Conservation (phyloP, 2,329 filamentous ascomycete species). For the Graphilbum fragrans region DNA sequence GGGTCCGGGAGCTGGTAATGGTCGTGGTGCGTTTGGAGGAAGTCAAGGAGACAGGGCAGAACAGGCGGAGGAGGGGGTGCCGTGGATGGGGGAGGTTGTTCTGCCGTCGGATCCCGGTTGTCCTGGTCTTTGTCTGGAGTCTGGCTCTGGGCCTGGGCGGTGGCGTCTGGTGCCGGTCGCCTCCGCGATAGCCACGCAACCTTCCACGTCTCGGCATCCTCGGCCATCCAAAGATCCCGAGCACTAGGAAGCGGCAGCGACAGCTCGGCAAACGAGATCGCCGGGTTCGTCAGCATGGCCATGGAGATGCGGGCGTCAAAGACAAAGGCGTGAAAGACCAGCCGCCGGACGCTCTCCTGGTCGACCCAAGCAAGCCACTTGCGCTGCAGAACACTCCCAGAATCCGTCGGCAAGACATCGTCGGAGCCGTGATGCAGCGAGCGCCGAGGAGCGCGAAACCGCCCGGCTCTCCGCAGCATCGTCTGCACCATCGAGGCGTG, state of each 20-base stretch:
- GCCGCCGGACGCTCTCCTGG: slow-evolving; percentile 20
- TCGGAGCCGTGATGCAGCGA: not conserved
- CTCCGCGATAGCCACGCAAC: slow-evolving; percentile 41
- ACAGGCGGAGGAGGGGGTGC: too few relatives aligned
- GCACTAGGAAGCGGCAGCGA: slow-evolving; percentile 52
- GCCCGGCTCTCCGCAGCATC: slow-evolving; percentile 7
- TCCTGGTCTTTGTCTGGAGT: too few relatives aligned
- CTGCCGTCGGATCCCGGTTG: too few relatives aligned
- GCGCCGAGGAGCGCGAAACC: slow-evolving; percentile 1
- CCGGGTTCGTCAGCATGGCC: slow-evolving; percentile 49
- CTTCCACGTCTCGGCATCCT: slow-evolving; percentile 53
- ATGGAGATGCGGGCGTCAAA: slow-evolving; percentile 58
- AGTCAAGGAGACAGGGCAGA: slow-evolving; percentile 4
- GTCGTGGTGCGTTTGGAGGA: slow-evolving; percentile 1
- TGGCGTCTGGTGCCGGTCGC: not conserved
- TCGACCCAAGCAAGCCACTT: slow-evolving; percentile 1
- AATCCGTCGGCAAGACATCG: not conserved
- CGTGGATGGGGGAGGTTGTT: too few relatives aligned
- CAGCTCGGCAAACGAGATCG: slow-evolving; percentile 58
- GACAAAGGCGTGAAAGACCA: slow-evolving; percentile 53
- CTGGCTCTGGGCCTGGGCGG: not conserved
- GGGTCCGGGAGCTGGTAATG: not conserved
- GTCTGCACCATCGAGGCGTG: slow-evolving; percentile 16
- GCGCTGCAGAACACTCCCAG: slow-evolving; percentile 1
- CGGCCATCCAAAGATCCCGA: slow-evolving; percentile 53